Evolutionary conservation across 768 basidiomycete genomes (phyloP), one percentile per base, ranked within the genome.

Genomic region (Lactarius sp.): DNA sequence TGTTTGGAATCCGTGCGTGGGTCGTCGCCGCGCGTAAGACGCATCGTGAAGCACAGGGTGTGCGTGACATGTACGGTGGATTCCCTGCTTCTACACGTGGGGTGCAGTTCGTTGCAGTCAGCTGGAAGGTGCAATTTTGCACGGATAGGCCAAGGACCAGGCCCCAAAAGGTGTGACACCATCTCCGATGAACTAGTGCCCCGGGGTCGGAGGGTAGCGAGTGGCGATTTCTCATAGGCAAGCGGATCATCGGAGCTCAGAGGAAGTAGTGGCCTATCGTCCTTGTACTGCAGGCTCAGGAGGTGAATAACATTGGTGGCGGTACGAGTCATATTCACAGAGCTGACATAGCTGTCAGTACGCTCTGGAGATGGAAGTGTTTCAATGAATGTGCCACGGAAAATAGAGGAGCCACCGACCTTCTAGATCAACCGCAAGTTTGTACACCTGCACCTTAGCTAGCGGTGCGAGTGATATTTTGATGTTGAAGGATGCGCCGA

Each of bases 121-220:
- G 74, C 75, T 0, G 95, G 94, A 2, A 98, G 78, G 50, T 80
- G 79, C 50, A 98, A 71, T 36, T 83, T 78, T 58, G 83, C 81
- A 61, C 85, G 83, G 64, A 98, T 82, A 9, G 80, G 79, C 95
- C 95, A 98, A 13, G 96, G 95, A 0, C 96, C 95, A 2, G 84
- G 83, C 34, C 88, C 88, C 85, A 86, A 86, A 64, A 83, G 75
- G 50, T 71, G 78, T 22, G 87, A 83, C 34, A 81, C 83, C 54
- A 81, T 72, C 57, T 87, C 85, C 0, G 81, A 82, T 34, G 81
- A 69, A 68, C 85, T 81, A 51, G 80, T 78, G 31, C 80, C 80
- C 3, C 80, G 77, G 5, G 74, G 58, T 22, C 83, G 70, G 22
- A 88, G 71, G 8, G 75, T 73, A 46, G 80, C 75, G 1, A 96